Evolutionary conservation across 306 rosid genomes (phyloP), one percentile per base, ranked within the genome.

Genomic region (Notholithocarpus densiflorus): DNA sequence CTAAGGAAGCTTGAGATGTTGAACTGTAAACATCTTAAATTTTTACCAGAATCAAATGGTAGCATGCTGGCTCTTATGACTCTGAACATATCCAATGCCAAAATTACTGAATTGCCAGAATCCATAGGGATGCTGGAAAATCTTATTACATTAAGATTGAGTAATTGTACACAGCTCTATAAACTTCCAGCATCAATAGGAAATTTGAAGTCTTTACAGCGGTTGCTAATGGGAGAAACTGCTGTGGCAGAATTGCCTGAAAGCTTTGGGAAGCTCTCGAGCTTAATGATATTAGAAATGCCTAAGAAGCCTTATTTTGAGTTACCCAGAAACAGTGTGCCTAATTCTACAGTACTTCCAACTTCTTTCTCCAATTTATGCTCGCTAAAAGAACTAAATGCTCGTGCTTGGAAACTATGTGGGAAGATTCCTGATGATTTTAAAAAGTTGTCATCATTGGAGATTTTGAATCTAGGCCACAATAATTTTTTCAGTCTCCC

Each of bases 151-250:
- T 75, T 92, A 20, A 74, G 6, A 53, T 77, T 92, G 83, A 77
- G 75, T 80, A 21, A 48, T 29, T 89, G 92, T 59, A 77, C 24
- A 75, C 71, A 55, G 84, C 87, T 89, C 14, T 64, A 51, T 27
- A 77, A 57, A 76, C 97, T 92, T 85, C 97, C 97, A 11, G 68
- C 26, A 19, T 89, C 92, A 68, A 84, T 87, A 18, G 97, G 92
- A 64, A 75, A 84, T 14, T 75, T 89, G 75, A 87, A 66, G 70
- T 88, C 89, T 52, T 77, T 92, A 73, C 75, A 68, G 64, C 86
- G 76, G 17, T 68, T 92, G 65, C n/a, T 14, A 26, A 86, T 92
- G 89, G 84, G 21, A 75, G 90, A 83, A 61, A 89, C 89, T 1
- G 83, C 79, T 19, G 69, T 89, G 60, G 65, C 80, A 13, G 86